Conservation (phyloP, 305 asterid species). For the Solanum hybrid region DNA sequence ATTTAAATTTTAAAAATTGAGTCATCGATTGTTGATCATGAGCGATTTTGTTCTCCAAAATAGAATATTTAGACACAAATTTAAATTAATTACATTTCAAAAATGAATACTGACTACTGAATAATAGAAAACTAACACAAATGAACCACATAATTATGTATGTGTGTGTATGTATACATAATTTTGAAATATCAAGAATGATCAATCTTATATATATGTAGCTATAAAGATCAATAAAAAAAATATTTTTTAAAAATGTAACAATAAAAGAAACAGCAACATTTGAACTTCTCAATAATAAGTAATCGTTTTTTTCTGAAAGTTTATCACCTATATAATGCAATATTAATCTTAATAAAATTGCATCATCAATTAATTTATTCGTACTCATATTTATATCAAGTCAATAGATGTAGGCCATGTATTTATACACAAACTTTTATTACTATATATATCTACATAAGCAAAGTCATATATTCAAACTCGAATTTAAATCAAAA, state of each 20-base stretch:
- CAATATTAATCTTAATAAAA: neutral
- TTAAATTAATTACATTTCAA: too few relatives aligned
- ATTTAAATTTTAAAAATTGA: neutral
- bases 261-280: neutral
- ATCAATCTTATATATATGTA: neutral
- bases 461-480: neutral
- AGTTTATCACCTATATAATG: neutral
- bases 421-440: neutral
- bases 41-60: too few relatives aligned
- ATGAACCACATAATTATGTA: neutral
- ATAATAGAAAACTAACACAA: neutral
- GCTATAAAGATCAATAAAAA: neutral
- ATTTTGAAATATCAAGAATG: neutral
- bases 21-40: too few relatives aligned
- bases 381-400: neutral
- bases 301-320: neutral
- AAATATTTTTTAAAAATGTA: too few relatives aligned
- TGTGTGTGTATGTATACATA: neutral
- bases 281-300: neutral
- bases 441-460: neutral
- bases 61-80: too few relatives aligned
- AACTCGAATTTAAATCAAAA: neutral
- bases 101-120: too few relatives aligned
- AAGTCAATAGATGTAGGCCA: neutral
- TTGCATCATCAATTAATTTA: neutral